Base-by-base conservation (phyloP, 2,329 filamentous ascomycete species). In the Ophiocordyceps camponoti-floridani region DNA sequence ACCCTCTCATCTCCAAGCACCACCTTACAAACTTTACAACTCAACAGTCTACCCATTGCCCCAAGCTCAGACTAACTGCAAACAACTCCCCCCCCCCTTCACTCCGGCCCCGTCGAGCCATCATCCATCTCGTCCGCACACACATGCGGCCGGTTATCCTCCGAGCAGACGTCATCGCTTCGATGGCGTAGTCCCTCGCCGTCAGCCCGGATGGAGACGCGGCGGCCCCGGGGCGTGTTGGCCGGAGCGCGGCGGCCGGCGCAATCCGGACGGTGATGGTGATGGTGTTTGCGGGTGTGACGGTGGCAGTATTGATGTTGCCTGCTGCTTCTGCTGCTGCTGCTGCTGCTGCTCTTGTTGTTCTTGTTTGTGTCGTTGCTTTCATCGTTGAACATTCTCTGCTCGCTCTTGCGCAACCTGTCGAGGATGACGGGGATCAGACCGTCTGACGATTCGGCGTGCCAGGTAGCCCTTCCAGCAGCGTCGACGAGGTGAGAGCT, bases 111-210 rank as follows among this genome's bases (percentile, higher is more conserved):
- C 9, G 8, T 27, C 10, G 41, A 41, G 4, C 7, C 16, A 18
- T 38, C 42, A 12, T 52, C 51, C 45, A 52, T 40, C 44, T 58
- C 54, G 44, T 61, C 50, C 37, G 52, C 51, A 28, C 56, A 62
- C 7, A 54, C 43, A 41, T 62, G 58, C 14, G 58, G 58, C 33
- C 49, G 48, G 31, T 56, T 49, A 31, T 62, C 60, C 44, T 62
- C 60, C 6, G 58, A 61, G 41, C 60, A 62, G 9, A 50, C 52
- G 13, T 46, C 43, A 10, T 49, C 46, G 38, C 48, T 47, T n/a
- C 47, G 42, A 12, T 44, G 47, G 19, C 44, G 27, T 18, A 48
- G 53, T 16, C 51, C 50, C 13, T 1, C 41, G 6, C 41, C 10
- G 41, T 12, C 26, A 4, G 26, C 26, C 1, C 19, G 37, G 16